Evolutionary conservation across 352 stramenopile species (phyloP).

Genomic region (Globisporangium irregulare): DNA sequence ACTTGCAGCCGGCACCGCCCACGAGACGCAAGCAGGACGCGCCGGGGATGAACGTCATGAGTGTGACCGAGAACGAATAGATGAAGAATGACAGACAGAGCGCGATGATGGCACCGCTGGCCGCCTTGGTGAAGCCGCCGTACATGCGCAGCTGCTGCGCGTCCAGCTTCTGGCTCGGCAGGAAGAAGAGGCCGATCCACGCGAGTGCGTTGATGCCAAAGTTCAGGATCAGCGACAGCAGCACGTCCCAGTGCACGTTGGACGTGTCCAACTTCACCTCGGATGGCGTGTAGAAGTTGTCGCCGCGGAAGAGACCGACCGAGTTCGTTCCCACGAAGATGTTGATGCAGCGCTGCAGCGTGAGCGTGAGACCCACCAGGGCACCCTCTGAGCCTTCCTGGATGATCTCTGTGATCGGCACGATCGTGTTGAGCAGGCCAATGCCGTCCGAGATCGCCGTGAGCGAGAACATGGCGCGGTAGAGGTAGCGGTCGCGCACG

Average conservation of each 20-base stretch:
- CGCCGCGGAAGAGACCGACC: conserved; percentile 25
- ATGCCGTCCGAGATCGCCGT: conserved; percentile 29
- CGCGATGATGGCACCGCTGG: conserved; percentile 14
- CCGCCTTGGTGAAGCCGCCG: conserved; percentile 49
- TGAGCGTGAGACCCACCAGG: conserved; percentile 23
- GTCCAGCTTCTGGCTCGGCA: conserved; percentile 60
- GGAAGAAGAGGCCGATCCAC: conserved; percentile 27
- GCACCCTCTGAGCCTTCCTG: conserved; percentile 28
- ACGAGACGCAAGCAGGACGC: background rate
- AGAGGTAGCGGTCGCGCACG: conserved; percentile 23
- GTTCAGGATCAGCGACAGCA: conserved; percentile 27
- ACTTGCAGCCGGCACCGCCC: background rate
- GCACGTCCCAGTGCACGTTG: conserved; percentile 19
- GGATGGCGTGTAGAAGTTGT: conserved; percentile 21
- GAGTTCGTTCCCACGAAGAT: conserved; percentile 32
- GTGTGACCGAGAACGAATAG: conserved; percentile 17
- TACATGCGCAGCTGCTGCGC: conserved; percentile 69
- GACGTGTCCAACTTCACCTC: conserved; percentile 21
- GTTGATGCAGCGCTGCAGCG: conserved; percentile 26
- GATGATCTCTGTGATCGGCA: conserved; percentile 33
- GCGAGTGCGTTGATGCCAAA: conserved; percentile 33
- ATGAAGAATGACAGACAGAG: conserved; percentile 14
- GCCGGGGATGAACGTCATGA: conserved; percentile 18
- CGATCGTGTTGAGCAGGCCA: conserved; percentile 25
- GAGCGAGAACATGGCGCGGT: conserved; percentile 21